Percentiles rank a stretch among this genome's conserved stretches.
Conservation (phyloP, 2,329 filamentous ascomycete genomes). For the Triangularia setosa region DNA sequence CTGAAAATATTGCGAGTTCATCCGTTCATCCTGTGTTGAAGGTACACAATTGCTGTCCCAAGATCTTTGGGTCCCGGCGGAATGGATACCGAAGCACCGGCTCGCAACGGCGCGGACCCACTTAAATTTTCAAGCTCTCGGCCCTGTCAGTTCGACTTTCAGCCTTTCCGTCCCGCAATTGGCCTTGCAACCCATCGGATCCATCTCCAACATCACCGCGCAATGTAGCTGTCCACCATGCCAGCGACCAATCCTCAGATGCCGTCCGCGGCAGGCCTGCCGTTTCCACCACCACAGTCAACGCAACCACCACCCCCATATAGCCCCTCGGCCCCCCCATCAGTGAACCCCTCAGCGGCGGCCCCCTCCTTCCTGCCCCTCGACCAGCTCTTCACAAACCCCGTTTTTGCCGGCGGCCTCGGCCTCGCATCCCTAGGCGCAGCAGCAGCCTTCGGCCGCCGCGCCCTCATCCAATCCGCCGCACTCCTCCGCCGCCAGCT, state of each 20-base stretch:
- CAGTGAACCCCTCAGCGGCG: constrained; percentile 25
- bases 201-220: constrained; percentile 3
- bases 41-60: neutral
- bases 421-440: constrained; percentile 88
- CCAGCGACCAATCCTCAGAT: neutral
- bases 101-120: constrained; percentile 15
- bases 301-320: neutral
- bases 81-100: constrained; percentile 2
- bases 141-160: neutral
- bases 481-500: constrained; percentile 75
- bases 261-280: neutral
- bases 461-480: constrained; percentile 68
- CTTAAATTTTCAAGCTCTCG: constrained; percentile 20
- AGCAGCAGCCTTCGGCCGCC: constrained; percentile 73
- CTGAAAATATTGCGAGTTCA: neutral
- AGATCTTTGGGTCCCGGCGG: neutral
- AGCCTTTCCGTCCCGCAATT: neutral
- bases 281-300: neutral
- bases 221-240: constrained; percentile 20
- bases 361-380: constrained; percentile 35
- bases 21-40: neutral
- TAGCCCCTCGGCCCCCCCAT: neutral
- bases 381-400: constrained; percentile 60
- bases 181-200: constrained; percentile 1
- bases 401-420: constrained; percentile 69